Evolutionary conservation across 805 yeast genomes (phyloP), one percentile per base, ranked within the genome.

Genomic region (Ogataea paradorogensis): DNA sequence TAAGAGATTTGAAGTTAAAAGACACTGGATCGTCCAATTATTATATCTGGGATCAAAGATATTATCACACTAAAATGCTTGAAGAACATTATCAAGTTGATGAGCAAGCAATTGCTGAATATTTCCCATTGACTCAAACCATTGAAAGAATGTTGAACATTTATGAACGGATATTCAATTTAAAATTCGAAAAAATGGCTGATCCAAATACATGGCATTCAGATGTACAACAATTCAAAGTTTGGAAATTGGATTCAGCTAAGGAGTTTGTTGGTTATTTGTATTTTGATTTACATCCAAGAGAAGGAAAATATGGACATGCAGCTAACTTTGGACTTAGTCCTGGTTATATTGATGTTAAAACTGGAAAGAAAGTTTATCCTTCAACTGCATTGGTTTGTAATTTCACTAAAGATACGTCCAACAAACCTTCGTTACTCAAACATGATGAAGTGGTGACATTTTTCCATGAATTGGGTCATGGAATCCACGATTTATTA

Each of bases 381-480:
- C 93, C 95, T 1, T 80, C 80, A 1, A 82, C 93, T 5, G 84
- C 89, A 0, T 68, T 87, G 46, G 93, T 87, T 23, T 85, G 95
- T 66, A 87, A 85, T 62, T 87, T 87, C 61, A 81, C 93, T 22
- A 81, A 81, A 56, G 88, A 91, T 30, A 73, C 82, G 5, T 63
- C 67, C 13, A 75, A 70, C 18, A 84, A 80, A 56, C 95, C 91
- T 15, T 77, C 90, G 1, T 68, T 87, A 50, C 71, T 87, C 53
- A 81, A 82, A 53, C 95, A 87, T 58, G 70, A 69, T 47, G 95
- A 86, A 58, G 86, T 86, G 9, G 80, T 80, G 15, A 87, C 95
- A 0, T 82, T 87, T 51, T 87, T 87, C 80, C 95, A 87, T 57
- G 95, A 87, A 62, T 71, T 86, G 48, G 95, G 95, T 18, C 95